These are phyloP conservation scores for Kalanchoe fedtschenkoi DNA, from an alignment of 164 flowering plant genomes.

Conservation along the genomic window DNA sequence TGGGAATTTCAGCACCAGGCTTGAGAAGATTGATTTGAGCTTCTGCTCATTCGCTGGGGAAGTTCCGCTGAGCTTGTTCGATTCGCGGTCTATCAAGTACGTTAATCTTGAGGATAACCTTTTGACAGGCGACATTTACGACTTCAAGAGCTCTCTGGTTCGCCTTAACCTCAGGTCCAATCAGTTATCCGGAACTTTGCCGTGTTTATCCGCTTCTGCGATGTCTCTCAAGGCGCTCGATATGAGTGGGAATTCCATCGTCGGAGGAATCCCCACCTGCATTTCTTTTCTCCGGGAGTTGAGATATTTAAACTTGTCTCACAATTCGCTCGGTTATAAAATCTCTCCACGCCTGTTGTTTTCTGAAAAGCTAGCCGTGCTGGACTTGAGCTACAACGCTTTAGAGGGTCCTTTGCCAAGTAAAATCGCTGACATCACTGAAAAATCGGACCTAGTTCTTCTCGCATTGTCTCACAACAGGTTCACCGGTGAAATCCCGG, in stretches of 20 bases:
- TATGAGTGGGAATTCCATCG: constrained; percentile 51
- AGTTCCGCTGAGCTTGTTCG: constrained; percentile 48
- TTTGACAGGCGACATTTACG: constrained; percentile 39
- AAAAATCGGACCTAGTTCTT: constrained; percentile 64
- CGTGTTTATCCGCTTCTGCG: constrained; percentile 49
- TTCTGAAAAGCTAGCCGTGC: constrained; percentile 46
- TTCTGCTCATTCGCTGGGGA: constrained; percentile 43
- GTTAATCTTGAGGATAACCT: constrained; percentile 53
- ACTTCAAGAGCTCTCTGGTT: constrained; percentile 44
- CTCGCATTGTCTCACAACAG: constrained; percentile 74
- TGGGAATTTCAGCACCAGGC: constrained; percentile 47
- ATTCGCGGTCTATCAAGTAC: constrained; percentile 35
- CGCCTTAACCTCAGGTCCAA: constrained; percentile 51
- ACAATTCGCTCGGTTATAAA: constrained; percentile 38
- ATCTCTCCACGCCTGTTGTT: constrained; percentile 68
- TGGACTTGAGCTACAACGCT: constrained; percentile 73
- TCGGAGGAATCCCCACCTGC: constrained; percentile 82
- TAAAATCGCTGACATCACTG: constrained; percentile 42
- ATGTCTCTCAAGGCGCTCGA: constrained; percentile 46
- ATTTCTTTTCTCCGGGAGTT: constrained; percentile 41
- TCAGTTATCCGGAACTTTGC: constrained; percentile 59
- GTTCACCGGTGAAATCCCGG: constrained; percentile 66
- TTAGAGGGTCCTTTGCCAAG: constrained; percentile 66
- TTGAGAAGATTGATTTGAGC: constrained; percentile 42
- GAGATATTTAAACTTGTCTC: constrained; percentile 56